phyloP scores from a whole-genome alignment of 2,329 filamentous ascomycete genomes.

The Furcasterigmium furcatum region DNA sequence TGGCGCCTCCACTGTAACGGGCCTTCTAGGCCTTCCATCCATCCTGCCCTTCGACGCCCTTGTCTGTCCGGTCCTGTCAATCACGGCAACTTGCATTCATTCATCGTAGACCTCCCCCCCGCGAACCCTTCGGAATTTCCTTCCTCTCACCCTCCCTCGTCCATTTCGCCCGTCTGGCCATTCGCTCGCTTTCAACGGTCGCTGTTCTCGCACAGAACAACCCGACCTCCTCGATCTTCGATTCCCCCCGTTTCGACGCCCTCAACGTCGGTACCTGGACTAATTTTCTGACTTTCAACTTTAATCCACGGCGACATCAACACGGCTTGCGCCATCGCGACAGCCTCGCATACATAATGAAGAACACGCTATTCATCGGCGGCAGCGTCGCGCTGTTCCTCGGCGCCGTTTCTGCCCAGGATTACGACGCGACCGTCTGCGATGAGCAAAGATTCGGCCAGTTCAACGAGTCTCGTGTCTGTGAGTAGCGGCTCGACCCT shows the following conservation, averaged over 20 bases:
- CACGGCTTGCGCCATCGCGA: background rate
- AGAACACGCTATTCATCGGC: slow-evolving; percentile 7
- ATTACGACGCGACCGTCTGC: slow-evolving; percentile 23
- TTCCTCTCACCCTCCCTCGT: background rate
- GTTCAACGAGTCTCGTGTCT: slow-evolving; percentile 13
- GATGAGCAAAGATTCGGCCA: slow-evolving; percentile 18
- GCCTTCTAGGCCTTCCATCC: too few species aligned
- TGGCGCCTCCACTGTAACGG: too few species aligned
- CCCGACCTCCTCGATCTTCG: background rate
- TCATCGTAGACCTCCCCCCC: too few species aligned
- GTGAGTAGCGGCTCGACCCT: slow-evolving; percentile 12
- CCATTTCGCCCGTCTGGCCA: background rate
- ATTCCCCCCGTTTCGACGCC: too few species aligned
- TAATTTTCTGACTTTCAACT: background rate
- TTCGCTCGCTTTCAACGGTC: background rate
- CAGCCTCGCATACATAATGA: slow-evolving; percentile 4
- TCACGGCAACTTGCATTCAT: too few species aligned
- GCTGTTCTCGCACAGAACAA: background rate
- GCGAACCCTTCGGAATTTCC: too few species aligned
- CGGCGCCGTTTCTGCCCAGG: slow-evolving; percentile 9
- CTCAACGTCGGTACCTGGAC: background rate
- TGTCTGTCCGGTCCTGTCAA: too few species aligned
- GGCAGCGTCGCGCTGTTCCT: slow-evolving; percentile 11
- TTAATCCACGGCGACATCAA: background rate
- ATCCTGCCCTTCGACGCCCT: too few species aligned